These are phyloP conservation scores for Mycothermus thermophilus DNA, from an alignment of 495 filamentous ascomycete species.

Conservation along the genomic window DNA sequence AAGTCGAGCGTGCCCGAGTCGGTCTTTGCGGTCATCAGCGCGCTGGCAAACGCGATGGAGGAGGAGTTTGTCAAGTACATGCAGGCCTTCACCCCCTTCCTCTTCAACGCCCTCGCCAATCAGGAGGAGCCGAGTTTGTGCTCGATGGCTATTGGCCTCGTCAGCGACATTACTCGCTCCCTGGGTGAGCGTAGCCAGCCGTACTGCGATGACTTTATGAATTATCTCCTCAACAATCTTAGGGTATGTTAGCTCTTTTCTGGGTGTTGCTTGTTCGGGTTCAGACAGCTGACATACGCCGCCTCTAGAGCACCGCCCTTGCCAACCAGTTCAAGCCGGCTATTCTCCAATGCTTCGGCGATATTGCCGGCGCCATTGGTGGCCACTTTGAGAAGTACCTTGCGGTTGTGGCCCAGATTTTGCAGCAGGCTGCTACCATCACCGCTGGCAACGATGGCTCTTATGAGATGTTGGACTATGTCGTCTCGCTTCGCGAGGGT, in stretches of 20 bases:
- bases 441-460: conserved; percentile 53
- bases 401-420: conserved; percentile 76
- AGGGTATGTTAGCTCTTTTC: conserved; percentile 42
- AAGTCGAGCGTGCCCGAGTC: conserved; percentile 94
- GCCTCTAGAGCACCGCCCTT: conserved; percentile 53
- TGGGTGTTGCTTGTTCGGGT: background rate
- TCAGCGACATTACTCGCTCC: conserved; percentile 88
- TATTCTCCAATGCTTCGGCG: conserved; percentile 93
- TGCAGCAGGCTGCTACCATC: conserved; percentile 81
- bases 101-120: conserved; percentile 86
- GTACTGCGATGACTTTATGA: conserved; percentile 96
- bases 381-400: conserved; percentile 88
- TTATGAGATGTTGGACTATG: conserved; percentile 91
- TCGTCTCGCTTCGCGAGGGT: conserved; percentile 84
- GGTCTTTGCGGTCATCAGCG: conserved; percentile 78
- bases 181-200: conserved; percentile 80
- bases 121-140: conserved; percentile 89
- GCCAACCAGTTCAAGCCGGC: conserved; percentile 97
- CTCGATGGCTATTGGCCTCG: conserved; percentile 92
- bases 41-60: conserved; percentile 74
- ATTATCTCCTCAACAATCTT: conserved; percentile 80
- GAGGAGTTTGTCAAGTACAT: conserved; percentile 92
- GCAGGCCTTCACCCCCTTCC: conserved; percentile 79
- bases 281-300: conserved; percentile 2
- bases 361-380: conserved; percentile 92